phyloP scores from a whole-genome alignment of 805 yeast genomes.

The Saturnispora silvae region DNA sequence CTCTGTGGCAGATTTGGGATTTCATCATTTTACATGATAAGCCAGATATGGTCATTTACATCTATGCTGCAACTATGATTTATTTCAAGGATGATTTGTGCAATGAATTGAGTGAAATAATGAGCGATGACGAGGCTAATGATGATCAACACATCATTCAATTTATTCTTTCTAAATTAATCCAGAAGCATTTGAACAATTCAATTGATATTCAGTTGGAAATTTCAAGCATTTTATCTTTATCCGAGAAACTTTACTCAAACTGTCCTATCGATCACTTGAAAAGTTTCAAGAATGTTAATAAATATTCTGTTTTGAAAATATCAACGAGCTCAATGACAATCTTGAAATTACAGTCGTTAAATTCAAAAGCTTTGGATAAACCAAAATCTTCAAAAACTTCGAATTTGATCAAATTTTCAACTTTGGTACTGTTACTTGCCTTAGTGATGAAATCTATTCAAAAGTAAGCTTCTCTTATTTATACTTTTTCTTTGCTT shows the following conservation, averaged over 20 bases:
- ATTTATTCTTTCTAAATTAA: conserved; percentile 19
- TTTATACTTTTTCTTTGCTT: too few relatives aligned
- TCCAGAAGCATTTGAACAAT: conserved; percentile 19
- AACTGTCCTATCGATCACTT: conserved; percentile 9
- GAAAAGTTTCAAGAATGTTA: conserved; percentile 4
- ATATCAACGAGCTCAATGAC: conserved; percentile 7
- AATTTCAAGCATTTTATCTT: conserved; percentile 19
- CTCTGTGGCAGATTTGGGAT: conserved; percentile 59
- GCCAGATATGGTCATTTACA: conserved; percentile 42
- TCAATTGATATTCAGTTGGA: conserved; percentile 19
- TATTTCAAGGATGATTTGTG: conserved; percentile 36
- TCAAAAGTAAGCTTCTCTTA: too few relatives aligned
- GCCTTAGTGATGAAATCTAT: too few relatives aligned
- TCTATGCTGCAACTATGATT: conserved; percentile 49
- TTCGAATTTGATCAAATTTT: too few relatives aligned
- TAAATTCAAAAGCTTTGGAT: too few relatives aligned
- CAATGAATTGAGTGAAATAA: conserved; percentile 20
- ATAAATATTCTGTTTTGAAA: conserved; percentile 18
- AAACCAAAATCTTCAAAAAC: too few relatives aligned
- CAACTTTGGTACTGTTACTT: too few relatives aligned
- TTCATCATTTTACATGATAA: conserved; percentile 48
- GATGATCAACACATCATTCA: too few relatives aligned
- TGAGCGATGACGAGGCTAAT: conserved; percentile 14
- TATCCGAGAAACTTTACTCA: conserved; percentile 11
- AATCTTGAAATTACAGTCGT: conserved; percentile 12